These are phyloP conservation scores for Lentithecium fluviatile DNA, from an alignment of 495 filamentous ascomycete genomes.

Conservation along the genomic window DNA sequence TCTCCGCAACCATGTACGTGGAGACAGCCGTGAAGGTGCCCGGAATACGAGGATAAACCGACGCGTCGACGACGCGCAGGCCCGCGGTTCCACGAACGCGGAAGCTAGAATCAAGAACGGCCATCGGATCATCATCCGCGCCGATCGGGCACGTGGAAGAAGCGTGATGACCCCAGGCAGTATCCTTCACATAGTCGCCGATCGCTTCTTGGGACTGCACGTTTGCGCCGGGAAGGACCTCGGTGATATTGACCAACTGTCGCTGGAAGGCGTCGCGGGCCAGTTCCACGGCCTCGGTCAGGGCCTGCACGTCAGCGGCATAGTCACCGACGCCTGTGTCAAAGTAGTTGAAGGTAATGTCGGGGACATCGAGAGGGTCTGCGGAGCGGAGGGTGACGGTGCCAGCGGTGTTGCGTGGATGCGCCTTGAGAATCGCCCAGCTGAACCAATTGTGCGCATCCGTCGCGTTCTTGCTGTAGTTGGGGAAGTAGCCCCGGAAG, in stretches of 20 bases:
- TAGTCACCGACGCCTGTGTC: conserved; percentile 25
- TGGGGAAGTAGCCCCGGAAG: conserved; percentile 56
- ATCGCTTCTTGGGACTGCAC: conserved; percentile 5
- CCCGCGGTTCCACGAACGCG: conserved; percentile 50
- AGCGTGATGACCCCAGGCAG: conserved; percentile 55
- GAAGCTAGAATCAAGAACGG: conserved; percentile 55
- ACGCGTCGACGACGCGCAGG: conserved; percentile 48
- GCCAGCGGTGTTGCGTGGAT: conserved; percentile 31
- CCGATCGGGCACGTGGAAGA: conserved; percentile 53
- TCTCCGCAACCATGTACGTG: conserved; percentile 63
- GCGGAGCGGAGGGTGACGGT: conserved; percentile 33
- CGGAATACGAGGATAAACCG: conserved; percentile 45
- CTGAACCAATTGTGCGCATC: conserved; percentile 45
- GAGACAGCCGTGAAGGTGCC: conserved; percentile 58
- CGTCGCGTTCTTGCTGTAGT: conserved; percentile 39
- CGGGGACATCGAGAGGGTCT: conserved; percentile 35
- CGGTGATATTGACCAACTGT: conserved; percentile 2
- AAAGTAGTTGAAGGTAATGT: conserved; percentile 40
- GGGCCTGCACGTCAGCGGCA: conserved; percentile 25
- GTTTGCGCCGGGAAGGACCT: conserved; percentile 20
- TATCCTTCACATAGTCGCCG: conserved; percentile 43
- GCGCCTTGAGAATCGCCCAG: conserved; percentile 30
- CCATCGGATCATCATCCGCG: conserved; percentile 47
- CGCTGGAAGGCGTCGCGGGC: conserved; percentile 14
- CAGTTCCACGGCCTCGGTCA: conserved; percentile 27